Evolutionary conservation across 768 basidiomycete species (phyloP).

Genomic region (Agaricus bisporus): DNA sequence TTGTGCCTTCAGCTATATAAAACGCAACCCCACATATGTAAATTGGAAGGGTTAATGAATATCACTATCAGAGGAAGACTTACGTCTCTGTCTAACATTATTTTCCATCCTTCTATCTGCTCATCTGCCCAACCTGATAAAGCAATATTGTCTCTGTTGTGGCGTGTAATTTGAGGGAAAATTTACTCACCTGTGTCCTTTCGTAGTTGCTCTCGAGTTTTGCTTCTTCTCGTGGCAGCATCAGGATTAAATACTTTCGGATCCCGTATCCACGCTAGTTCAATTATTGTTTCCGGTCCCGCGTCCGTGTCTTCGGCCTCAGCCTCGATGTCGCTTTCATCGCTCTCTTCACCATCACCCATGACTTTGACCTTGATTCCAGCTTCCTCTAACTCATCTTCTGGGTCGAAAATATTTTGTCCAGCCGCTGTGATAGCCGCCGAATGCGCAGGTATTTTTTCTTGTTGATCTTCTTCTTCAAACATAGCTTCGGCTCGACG

Average conservation of each 20-base stretch:
- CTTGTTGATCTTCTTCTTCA: conserved; percentile 50
- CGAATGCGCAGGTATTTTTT: neutral
- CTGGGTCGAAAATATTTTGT: conserved; percentile 7
- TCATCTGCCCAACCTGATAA: conserved; percentile 65
- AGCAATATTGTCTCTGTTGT: neutral
- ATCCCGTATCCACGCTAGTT: conserved; percentile 71
- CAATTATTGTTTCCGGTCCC: conserved; percentile 59
- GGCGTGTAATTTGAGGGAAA: neutral
- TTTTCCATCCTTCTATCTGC: conserved; percentile 89
- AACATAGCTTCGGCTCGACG: conserved; percentile 65
- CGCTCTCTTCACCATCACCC: conserved; percentile 54
- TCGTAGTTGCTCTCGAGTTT: conserved; percentile 59
- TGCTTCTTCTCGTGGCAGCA: conserved; percentile 62
- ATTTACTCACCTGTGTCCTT: conserved; percentile 52
- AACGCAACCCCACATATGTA: neutral
- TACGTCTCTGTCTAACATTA: conserved; percentile 88
- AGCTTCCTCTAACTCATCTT: conserved; percentile 14
- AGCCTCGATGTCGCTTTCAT: conserved; percentile 28
- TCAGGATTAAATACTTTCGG: conserved; percentile 75
- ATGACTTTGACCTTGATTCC: conserved; percentile 35
- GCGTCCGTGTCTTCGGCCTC: conserved; percentile 22
- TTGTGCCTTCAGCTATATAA: conserved; percentile 52
- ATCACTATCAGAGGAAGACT: conserved; percentile 19
- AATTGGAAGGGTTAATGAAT: neutral
- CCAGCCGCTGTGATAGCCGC: neutral